Base-by-base conservation (phyloP, 805 yeast genomes). In the Candida vartiovaarae region DNA sequence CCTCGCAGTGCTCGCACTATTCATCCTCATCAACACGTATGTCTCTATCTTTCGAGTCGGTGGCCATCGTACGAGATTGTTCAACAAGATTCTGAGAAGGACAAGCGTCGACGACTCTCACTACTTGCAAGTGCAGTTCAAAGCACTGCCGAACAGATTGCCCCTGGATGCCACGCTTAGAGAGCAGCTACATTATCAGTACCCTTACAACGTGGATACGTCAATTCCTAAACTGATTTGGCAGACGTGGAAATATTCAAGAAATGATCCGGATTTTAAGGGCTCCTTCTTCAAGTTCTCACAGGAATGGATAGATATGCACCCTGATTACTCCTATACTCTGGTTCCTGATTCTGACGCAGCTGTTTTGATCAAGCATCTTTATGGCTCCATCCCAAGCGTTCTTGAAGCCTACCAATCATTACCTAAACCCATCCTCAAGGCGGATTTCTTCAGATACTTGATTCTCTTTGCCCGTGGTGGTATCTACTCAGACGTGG, bases 381-480 rank as follows among this genome's bases (percentile, higher is more conserved):
- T 68, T 46, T 73, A 68, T 52, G 55, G 50, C 23, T 55, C 62
- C 23, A 75, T 84, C 0, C 97, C 98, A 1, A 78, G 78, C 35
- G 87, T 93, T 4, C 68, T 79, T 1, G 71, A 72, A 48, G 96
- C 97, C 0, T 93, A 83, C 66, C 65, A 75, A 20, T 51, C 76
- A 28, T 66, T 93, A 76, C 99, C 99, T 2, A 80, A 77, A 55
- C 74, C 75, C 32, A 90, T 93, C 44, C 66, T 93, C 46, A 84
- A 84, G 60, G 98, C 97, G 0, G 99, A 93, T 64, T 91, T 91
- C 60, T 88, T 93, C 70, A 70, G 98, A 48, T 93, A 93, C 63
- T 68, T 93, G 55, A 79, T 93, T 20, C 66, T 93, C 24, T 83
- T 74, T 59, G 96, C 97, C 6, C 70, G 93, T 40, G 99, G 99